Evolutionary conservation across 2,329 filamentous ascomycete species (phyloP), one percentile per base, ranked within the genome.

Genomic region (Phaeoacremonium minimum): DNA sequence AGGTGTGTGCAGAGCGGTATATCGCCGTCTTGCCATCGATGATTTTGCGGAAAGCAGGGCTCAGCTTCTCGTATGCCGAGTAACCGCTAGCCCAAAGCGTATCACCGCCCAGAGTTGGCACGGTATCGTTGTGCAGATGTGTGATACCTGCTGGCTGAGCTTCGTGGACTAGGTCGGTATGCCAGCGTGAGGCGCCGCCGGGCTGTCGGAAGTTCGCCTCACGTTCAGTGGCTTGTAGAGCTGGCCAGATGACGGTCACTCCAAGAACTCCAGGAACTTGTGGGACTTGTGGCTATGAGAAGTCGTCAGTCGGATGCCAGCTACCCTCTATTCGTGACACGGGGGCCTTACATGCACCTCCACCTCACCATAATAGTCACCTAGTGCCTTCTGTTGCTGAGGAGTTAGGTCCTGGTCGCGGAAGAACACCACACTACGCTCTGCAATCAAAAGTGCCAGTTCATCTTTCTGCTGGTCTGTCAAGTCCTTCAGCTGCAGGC

Each of bases 41-140:
- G 35, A 87, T 75, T 52, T 75, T 75, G 28, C 83, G 79, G 61
- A 87, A 87, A 3, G 65, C 73, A 0, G 82, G 83, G 2, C 78
- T 83, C 0, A 87, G 69, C 58, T 87, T 87, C 57, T 85, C 81
- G 47, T 87, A 87, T 0, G 83, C 83, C 0, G 75, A 65, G 51
- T 87, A 87, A 2, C 83, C 81, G 40, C 72, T 79, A 0, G 83
- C 79, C 83, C 83, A 87, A 0, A 87, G 70, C 0, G 83, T 87
- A 54, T 87, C 83, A 9, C 83, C 83, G 2, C 83, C 83, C 0
- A 77, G 52, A 0, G 66, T 67, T 0, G 81, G 80, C 0, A 87
- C 66, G 0, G 79, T 80, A 52, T 85, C 81, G 37, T 84, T 84
- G 59, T 85, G 80, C 6, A 85, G 63, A 52, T 85, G 80, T 0